Conservation (phyloP, 1,284 basidiomycete genomes). For the Trametes polyzona region DNA sequence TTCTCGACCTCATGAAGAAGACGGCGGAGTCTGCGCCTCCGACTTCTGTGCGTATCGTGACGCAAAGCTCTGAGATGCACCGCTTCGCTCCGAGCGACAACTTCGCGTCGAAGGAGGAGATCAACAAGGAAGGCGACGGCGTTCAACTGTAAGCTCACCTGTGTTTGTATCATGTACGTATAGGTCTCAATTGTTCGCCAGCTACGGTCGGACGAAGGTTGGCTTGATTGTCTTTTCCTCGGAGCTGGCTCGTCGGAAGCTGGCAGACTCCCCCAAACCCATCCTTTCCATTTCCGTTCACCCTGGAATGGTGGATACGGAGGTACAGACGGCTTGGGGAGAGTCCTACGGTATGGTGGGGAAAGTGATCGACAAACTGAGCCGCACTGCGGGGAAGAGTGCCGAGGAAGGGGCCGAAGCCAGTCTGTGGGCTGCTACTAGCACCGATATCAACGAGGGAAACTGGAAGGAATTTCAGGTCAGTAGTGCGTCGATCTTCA, state of each 20-base stretch:
- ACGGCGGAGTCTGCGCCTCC: slow-evolving; percentile 30
- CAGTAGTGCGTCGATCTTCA: slow-evolving; percentile 1
- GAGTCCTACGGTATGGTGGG: slow-evolving; percentile 35
- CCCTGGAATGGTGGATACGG: slow-evolving; percentile 37
- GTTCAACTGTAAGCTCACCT: slow-evolving; percentile 22
- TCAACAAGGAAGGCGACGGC: slow-evolving; percentile 33
- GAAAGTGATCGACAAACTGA: slow-evolving; percentile 28
- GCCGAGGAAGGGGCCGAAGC: slow-evolving; percentile 37
- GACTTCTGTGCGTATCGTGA: slow-evolving; percentile 35
- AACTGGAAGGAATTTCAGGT: slow-evolving; percentile 39
- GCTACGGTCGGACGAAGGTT: slow-evolving; percentile 35
- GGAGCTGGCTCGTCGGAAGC: slow-evolving; percentile 33
- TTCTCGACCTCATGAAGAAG: slow-evolving; percentile 37
- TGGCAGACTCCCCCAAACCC: slow-evolving; percentile 20
- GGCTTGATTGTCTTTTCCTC: slow-evolving; percentile 33
- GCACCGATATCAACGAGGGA: slow-evolving; percentile 32
- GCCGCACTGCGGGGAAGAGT: slow-evolving; percentile 31
- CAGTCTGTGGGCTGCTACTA: slow-evolving; percentile 37
- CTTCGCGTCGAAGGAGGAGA: slow-evolving; percentile 37
- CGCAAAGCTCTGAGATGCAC: slow-evolving; percentile 38
- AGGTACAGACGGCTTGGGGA: slow-evolving; percentile 33
- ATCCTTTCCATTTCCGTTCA: slow-evolving; percentile 37
- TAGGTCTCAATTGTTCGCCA: slow-evolving; percentile 2
- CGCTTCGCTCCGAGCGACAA: slow-evolving; percentile 27
- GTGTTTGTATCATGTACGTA: background rate